phyloP scores from a whole-genome alignment of 1,284 basidiomycete genomes.

The Rugosomyces carneus region DNA sequence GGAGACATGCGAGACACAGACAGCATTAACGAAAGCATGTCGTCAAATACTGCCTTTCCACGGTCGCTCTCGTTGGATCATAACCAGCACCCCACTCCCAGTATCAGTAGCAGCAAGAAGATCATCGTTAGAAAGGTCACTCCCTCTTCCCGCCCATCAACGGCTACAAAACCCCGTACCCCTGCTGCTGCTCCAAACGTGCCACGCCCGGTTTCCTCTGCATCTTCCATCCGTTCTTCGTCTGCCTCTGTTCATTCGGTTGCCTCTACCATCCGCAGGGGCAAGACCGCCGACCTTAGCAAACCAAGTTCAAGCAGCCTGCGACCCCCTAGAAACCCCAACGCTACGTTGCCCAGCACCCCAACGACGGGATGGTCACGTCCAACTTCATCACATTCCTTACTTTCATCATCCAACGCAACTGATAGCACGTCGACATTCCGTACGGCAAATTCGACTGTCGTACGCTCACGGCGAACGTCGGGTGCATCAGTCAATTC shows the following conservation, averaged over 20 bases:
- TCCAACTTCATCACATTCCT: conserved; percentile 16
- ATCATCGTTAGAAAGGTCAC: conserved; percentile 12
- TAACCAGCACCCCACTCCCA: conserved; percentile 7
- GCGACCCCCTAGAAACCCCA: neutral
- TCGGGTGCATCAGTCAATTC: conserved; percentile 18
- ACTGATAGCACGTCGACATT: conserved; percentile 50
- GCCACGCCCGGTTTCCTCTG: conserved; percentile 12
- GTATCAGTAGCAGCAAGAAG: conserved; percentile 5
- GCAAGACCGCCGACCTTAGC: conserved; percentile 11
- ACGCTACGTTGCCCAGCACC: conserved; percentile 2
- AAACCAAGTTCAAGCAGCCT: conserved; percentile 2
- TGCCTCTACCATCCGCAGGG: conserved; percentile 26
- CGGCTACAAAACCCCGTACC: neutral
- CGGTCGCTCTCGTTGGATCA: conserved; percentile 12
- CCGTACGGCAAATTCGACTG: conserved; percentile 42
- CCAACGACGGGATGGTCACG: conserved; percentile 8
- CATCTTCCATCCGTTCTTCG: conserved; percentile 16
- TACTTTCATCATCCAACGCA: conserved; percentile 36
- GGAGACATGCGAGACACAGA: conserved; percentile 11
- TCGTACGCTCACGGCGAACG: conserved; percentile 20
- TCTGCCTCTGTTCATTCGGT: conserved; percentile 19
- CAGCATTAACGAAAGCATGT: neutral
- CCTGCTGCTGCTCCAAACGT: conserved; percentile 4
- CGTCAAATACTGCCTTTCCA: neutral
- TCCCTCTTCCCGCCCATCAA: conserved; percentile 7